A percentile compares a stretch with the other conserved stretches of the same genome.
Conservation (phyloP, 441 rosid genomes). For the Erysimum cheiri region DNA sequence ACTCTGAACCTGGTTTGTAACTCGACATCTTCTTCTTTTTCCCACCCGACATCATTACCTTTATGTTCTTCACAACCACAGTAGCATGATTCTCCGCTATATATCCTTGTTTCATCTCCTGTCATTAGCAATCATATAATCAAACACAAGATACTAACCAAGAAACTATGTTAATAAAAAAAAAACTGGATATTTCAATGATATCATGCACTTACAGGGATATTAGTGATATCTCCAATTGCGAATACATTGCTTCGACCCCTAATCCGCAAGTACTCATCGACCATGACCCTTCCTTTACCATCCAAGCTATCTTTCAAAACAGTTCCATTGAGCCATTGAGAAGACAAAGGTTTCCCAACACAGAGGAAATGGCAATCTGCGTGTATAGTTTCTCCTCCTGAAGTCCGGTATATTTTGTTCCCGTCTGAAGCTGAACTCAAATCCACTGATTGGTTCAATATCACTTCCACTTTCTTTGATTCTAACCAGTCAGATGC, state of each 20-base stretch:
- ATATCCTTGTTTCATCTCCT: constrained; percentile 92
- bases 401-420: constrained; percentile 57
- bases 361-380: constrained; percentile 52
- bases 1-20: constrained; percentile 58
- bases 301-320: constrained; percentile 55
- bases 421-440: constrained; percentile 50
- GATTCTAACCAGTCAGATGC: constrained; percentile 50
- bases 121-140: constrained; percentile 23
- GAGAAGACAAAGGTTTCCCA: constrained; percentile 49
- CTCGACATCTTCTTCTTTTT: constrained; percentile 59
- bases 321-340: constrained; percentile 53
- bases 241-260: constrained; percentile 47
- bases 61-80: constrained; percentile 72
- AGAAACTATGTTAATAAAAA: not conserved
- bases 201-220: constrained; percentile 38
- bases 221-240: constrained; percentile 51
- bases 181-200: not conserved
- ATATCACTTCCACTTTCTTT: constrained; percentile 59
- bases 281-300: constrained; percentile 53
- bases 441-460: constrained; percentile 70
- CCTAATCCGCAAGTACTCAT: constrained; percentile 47
- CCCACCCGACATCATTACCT: constrained; percentile 58
- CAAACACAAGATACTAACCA: constrained; percentile 21
- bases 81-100: constrained; percentile 71
- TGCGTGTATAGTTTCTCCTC: constrained; percentile 61